Evolutionary conservation across 495 filamentous ascomycete species (phyloP).

Genomic region (Articulospora tetracladia): DNA sequence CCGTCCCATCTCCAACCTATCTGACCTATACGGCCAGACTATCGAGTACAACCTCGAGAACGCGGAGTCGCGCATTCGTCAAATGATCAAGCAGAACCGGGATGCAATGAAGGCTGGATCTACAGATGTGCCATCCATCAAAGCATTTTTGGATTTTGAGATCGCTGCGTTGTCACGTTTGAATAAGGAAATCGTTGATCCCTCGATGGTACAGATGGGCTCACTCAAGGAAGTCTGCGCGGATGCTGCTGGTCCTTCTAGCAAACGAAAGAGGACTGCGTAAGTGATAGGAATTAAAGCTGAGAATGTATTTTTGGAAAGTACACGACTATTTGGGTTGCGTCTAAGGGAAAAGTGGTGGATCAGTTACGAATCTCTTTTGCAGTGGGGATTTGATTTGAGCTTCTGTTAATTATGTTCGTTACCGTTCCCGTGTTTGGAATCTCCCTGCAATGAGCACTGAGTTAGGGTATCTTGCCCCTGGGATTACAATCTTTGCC

Average conservation of each 20-base stretch:
- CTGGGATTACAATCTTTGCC: not conserved
- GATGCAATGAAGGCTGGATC: constrained; percentile 41
- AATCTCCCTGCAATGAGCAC: not conserved
- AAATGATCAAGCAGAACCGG: constrained; percentile 38
- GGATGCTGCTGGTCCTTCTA: constrained; percentile 11
- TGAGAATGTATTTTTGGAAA: not conserved
- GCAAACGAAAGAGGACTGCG: constrained; percentile 8
- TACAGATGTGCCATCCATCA: constrained; percentile 26
- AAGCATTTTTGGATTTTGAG: constrained; percentile 25
- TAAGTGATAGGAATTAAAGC: not conserved
- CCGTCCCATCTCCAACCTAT: constrained; percentile 59
- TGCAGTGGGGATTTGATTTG: not conserved
- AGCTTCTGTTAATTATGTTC: not conserved
- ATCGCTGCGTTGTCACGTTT: constrained; percentile 32
- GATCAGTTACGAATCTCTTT: not conserved
- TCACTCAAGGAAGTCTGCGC: constrained; percentile 22
- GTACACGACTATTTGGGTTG: not conserved
- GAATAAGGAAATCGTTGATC: constrained; percentile 50
- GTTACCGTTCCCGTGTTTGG: not conserved
- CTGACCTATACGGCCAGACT: constrained; percentile 68
- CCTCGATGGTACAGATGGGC: constrained; percentile 44
- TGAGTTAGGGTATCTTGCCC: not conserved
- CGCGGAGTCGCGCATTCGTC: constrained; percentile 52
- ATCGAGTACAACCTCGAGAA: constrained; percentile 69
- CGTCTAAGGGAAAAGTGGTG: not conserved